Percentiles rank a stretch among this genome's conserved stretches.
Evolutionary conservation across 495 filamentous ascomycete species (phyloP).

Genomic region (Bacidia gigantensis): DNA sequence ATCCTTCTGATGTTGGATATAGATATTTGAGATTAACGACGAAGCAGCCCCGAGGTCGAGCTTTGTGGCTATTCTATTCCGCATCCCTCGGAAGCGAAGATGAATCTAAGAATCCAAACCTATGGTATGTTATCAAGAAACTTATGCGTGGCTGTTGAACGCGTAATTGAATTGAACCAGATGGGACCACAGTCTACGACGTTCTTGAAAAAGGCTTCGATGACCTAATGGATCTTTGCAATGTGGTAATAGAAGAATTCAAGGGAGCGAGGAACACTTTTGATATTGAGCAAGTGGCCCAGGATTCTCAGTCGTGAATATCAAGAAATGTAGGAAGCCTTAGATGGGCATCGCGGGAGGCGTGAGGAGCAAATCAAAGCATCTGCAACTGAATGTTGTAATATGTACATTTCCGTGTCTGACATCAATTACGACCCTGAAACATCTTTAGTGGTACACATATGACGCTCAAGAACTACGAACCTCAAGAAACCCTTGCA

Average conservation of each 20-base stretch:
- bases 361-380: background rate
- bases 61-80: slow-evolving; percentile 98
- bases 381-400: background rate
- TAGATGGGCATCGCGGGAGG: slow-evolving; percentile 3
- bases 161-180: too few relatives aligned
- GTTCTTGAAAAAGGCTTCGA: slow-evolving; percentile 80
- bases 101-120: slow-evolving; percentile 95
- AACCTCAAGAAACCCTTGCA: slow-evolving; percentile 86
- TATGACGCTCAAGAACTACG: slow-evolving; percentile 2
- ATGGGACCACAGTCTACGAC: slow-evolving; percentile 64
- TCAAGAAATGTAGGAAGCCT: too few relatives aligned
- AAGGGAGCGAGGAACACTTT: slow-evolving; percentile 50
- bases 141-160: slow-evolving; percentile 1
- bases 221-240: slow-evolving; percentile 79
- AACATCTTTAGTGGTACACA: background rate
- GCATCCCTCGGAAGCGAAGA: slow-evolving; percentile 87
- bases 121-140: slow-evolving; percentile 61
- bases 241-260: slow-evolving; percentile 82
- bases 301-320: too few relatives aligned
- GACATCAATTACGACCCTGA: slow-evolving; percentile 18
- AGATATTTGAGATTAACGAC: background rate
- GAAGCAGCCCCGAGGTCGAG: slow-evolving; percentile 64
- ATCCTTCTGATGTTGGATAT: background rate
- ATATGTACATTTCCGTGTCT: background rate
- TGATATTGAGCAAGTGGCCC: slow-evolving; percentile 29